These are phyloP conservation scores for Reutealis trisperma DNA, from an alignment of 345 rosid species.

Conservation along the genomic window DNA sequence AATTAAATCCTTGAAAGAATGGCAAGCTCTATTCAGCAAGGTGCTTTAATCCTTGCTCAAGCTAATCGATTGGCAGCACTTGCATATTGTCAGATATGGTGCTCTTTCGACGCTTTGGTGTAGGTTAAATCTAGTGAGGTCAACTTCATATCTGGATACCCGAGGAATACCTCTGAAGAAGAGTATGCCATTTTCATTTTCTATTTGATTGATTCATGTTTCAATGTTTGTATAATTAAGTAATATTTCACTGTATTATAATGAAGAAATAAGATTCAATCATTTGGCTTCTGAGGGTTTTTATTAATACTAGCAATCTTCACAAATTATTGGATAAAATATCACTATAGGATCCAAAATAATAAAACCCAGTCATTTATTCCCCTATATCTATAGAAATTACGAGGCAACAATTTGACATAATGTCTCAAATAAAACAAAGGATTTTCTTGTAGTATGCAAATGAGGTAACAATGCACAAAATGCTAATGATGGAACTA, in stretches of 20 bases:
- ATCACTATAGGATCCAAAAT: not conserved
- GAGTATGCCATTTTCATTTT: conserved; percentile 35
- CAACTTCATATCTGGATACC: conserved; percentile 95
- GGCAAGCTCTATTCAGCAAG: conserved; percentile 24
- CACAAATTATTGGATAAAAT: not conserved
- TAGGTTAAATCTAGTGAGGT: conserved; percentile 81
- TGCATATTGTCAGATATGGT: conserved; percentile 29
- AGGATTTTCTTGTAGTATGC: not conserved
- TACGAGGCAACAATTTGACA: not conserved
- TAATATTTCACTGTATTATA: not conserved
- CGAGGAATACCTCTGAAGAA: conserved; percentile 71
- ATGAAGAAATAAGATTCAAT: not conserved
- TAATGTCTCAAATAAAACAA: not conserved
- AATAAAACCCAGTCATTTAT: not conserved
- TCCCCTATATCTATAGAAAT: not conserved
- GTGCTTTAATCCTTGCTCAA: not conserved
- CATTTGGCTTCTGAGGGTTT: not conserved
- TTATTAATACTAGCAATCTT: not conserved
- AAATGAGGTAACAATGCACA: not conserved
- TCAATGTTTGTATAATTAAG: not conserved
- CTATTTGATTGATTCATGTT: not conserved
- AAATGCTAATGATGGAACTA: not conserved
- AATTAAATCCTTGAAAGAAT: not conserved
- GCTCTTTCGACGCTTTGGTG: conserved; percentile 60
- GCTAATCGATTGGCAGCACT: conserved; percentile 1